phyloP scores from a whole-genome alignment of 345 rosid genomes.

The Arabis alpina region DNA sequence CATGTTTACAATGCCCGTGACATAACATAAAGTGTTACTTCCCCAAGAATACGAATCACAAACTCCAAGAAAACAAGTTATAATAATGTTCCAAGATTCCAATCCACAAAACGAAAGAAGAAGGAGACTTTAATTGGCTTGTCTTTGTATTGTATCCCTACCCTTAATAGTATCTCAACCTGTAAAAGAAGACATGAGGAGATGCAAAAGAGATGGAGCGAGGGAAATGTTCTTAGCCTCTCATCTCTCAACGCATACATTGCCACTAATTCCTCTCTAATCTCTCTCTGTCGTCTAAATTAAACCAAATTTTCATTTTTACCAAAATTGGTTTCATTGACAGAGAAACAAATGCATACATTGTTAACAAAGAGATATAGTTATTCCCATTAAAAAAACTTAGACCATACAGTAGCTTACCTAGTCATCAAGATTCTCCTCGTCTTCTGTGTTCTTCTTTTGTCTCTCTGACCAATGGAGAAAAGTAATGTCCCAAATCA shows the following conservation, averaged over 20 bases:
- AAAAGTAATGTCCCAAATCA: slow-evolving; percentile 9
- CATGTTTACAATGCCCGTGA: slow-evolving; percentile 21
- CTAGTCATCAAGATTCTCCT: slow-evolving; percentile 19
- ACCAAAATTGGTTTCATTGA: slow-evolving; percentile 36
- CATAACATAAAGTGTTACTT: not conserved
- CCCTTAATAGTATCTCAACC: slow-evolving; percentile 39
- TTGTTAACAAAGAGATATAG: slow-evolving; percentile 13
- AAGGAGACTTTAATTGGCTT: slow-evolving; percentile 21
- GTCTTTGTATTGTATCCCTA: slow-evolving; percentile 24
- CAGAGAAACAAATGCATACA: slow-evolving; percentile 28
- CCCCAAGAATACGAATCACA: slow-evolving; percentile 23
- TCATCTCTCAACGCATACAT: slow-evolving; percentile 30
- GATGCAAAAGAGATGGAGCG: slow-evolving; percentile 41
- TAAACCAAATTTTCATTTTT: slow-evolving; percentile 9
- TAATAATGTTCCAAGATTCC: slow-evolving; percentile 17
- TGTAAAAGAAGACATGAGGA: slow-evolving; percentile 40
- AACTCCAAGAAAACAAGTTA: slow-evolving; percentile 5
- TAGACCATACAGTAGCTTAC: slow-evolving; percentile 19
- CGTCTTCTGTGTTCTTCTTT: not conserved
- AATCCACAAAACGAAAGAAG: not conserved
- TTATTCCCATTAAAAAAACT: not conserved
- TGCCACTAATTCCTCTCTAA: slow-evolving; percentile 34
- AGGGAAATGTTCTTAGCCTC: slow-evolving; percentile 44
- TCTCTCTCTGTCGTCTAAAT: slow-evolving; percentile 17
- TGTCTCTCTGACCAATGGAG: slow-evolving; percentile 15